Conservation (phyloP, 495 filamentous ascomycete genomes). For the Penicillium subrubescens region DNA sequence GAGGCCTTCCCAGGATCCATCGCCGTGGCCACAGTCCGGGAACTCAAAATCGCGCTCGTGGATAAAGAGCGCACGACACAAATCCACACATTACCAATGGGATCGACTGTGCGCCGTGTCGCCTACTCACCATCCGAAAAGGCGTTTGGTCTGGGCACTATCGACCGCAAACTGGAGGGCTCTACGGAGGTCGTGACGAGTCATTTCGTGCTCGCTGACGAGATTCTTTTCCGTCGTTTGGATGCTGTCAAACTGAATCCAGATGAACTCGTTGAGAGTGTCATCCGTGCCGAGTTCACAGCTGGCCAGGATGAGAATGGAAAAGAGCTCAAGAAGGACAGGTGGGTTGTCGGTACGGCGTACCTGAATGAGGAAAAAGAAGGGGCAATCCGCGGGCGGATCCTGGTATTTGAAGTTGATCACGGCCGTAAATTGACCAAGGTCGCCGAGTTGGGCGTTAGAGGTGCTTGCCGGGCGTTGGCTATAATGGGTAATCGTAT, state of each 20-base stretch:
- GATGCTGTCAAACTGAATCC: conserved; percentile 54
- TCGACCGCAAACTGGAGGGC: conserved; percentile 61
- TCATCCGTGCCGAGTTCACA: conserved; percentile 75
- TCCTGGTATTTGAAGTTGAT: conserved; percentile 83
- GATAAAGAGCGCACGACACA: conserved; percentile 87
- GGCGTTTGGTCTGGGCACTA: conserved; percentile 84
- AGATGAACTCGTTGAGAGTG: conserved; percentile 81
- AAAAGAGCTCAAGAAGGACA: conserved; percentile 52
- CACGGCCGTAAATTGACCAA: conserved; percentile 68
- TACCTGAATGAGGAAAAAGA: conserved; percentile 64
- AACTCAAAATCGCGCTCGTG: conserved; percentile 79
- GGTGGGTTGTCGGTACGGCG: conserved; percentile 87
- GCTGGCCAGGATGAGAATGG: conserved; percentile 57
- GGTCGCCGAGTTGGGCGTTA: conserved; percentile 62
- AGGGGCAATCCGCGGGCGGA: conserved; percentile 65
- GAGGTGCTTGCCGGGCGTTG: conserved; percentile 77
- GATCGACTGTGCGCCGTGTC: conserved; percentile 83
- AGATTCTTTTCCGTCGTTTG: conserved; percentile 57
- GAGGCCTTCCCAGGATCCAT: conserved; percentile 80
- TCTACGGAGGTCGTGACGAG: conserved; percentile 61
- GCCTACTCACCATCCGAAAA: conserved; percentile 80
- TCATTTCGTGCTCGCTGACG: conserved; percentile 63
- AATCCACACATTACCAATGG: conserved; percentile 73
- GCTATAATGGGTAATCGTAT: conserved; percentile 75
- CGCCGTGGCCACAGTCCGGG: conserved; percentile 72